phyloP scores from a whole-genome alignment of 73 alveolate genomes.

The Stentor coeruleus region DNA sequence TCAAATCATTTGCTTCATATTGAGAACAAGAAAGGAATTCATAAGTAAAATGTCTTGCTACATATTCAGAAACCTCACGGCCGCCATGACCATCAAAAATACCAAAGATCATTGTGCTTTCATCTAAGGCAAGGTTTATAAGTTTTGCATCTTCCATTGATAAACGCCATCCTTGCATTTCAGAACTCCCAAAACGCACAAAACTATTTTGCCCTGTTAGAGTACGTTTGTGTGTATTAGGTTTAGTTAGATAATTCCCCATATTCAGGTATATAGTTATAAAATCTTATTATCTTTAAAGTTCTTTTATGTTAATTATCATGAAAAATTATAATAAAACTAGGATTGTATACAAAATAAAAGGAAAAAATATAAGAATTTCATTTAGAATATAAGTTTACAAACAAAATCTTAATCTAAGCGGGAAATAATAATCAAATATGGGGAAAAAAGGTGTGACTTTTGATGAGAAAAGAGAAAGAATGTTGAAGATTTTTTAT shows the following conservation, averaged over 20 bases:
- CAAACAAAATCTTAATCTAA: no score
- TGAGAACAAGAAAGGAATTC: slow-evolving; percentile 51
- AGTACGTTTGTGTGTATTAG: slow-evolving; percentile 42
- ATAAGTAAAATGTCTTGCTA: slow-evolving; percentile 53
- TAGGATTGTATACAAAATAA: no score
- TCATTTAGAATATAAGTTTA: no score
- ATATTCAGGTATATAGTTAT: slow-evolving; percentile 20
- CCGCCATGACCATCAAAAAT: slow-evolving; percentile 98
- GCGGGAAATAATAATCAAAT: no score
- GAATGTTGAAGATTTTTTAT: slow-evolving; percentile 46
- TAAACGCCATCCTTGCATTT: slow-evolving; percentile 83
- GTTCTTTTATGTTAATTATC: no score
- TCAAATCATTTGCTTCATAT: slow-evolving; percentile 64
- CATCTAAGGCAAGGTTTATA: slow-evolving; percentile 52
- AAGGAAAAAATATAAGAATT: no score
- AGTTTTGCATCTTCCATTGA: slow-evolving; percentile 88
- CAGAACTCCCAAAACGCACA: slow-evolving; percentile 69
- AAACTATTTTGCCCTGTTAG: slow-evolving; percentile 34
- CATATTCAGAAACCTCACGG: slow-evolving; percentile 79
- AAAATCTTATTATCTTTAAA: no score
- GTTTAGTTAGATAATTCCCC: slow-evolving; percentile 61
- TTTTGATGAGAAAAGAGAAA: slow-evolving; percentile 56
- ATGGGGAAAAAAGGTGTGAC: slow-evolving; percentile 50
- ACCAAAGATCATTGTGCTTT: slow-evolving; percentile 71
- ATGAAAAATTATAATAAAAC: no score